phyloP scores from a whole-genome alignment of 2,329 filamentous ascomycete genomes.

The Metarhizium robertsii region DNA sequence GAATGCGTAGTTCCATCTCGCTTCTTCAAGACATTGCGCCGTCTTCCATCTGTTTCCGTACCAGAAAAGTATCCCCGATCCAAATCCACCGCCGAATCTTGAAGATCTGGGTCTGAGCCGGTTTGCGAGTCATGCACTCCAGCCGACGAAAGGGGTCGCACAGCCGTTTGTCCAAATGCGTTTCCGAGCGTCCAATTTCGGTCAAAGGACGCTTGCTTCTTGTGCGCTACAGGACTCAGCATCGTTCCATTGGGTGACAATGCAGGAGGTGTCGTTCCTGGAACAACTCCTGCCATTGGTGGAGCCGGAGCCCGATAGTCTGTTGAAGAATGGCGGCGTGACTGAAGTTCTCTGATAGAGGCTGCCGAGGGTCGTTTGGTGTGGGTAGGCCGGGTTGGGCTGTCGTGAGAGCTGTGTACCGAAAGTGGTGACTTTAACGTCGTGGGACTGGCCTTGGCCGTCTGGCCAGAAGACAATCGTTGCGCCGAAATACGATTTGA shows the following conservation, averaged over 20 bases:
- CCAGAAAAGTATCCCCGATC: constrained; percentile 94
- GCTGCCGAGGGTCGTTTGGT: constrained; percentile 65
- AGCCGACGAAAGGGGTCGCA: constrained; percentile 42
- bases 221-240: constrained; percentile 37
- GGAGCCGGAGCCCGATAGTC: constrained; percentile 46
- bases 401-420: constrained; percentile 30
- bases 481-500: constrained; percentile 39
- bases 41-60: constrained; percentile 68
- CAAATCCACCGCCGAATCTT: constrained; percentile 49
- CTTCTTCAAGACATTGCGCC: constrained; percentile 74
- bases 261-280: constrained; percentile 24
- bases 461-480: constrained; percentile 40
- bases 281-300: constrained; percentile 10
- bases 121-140: constrained; percentile 36
- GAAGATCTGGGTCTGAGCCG: constrained; percentile 27
- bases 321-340: constrained; percentile 78
- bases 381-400: constrained; percentile 37
- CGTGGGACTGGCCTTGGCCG: constrained; percentile 37
- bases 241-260: constrained; percentile 33
- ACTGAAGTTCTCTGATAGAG: constrained; percentile 73
- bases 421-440: constrained; percentile 31
- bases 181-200: constrained; percentile 58
- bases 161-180: constrained; percentile 30
- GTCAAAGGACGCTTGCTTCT: constrained; percentile 61
- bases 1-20: constrained; percentile 56